Evolutionary conservation across 2,329 filamentous ascomycete genomes (phyloP).

Genomic region (Didymella lethalis): DNA sequence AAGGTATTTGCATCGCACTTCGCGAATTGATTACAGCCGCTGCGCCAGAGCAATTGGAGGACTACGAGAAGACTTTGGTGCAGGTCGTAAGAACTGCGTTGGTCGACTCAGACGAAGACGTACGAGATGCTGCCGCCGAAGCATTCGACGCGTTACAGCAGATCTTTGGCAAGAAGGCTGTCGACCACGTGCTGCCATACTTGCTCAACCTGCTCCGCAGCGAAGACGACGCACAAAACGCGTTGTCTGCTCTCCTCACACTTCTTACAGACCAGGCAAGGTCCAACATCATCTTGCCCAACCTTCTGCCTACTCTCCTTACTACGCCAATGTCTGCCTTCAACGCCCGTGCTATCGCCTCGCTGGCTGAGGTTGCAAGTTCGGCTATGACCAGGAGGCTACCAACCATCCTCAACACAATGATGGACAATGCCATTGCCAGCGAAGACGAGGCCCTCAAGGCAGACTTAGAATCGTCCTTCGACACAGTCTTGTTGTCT

Average conservation of each 20-base stretch:
- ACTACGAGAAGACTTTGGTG: slow-evolving; percentile 94
- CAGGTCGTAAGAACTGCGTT: slow-evolving; percentile 92
- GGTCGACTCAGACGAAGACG: slow-evolving; percentile 87
- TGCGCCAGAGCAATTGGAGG: slow-evolving; percentile 85
- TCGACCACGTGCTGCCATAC: slow-evolving; percentile 93
- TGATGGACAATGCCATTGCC: slow-evolving; percentile 90
- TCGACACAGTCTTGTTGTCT: slow-evolving; percentile 88
- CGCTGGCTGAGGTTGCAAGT: slow-evolving; percentile 88
- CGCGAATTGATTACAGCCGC: slow-evolving; percentile 92
- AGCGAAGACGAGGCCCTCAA: slow-evolving; percentile 77
- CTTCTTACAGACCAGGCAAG: slow-evolving; percentile 91
- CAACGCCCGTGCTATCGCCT: slow-evolving; percentile 93
- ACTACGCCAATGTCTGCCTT: slow-evolving; percentile 90
- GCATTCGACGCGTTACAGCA: slow-evolving; percentile 96
- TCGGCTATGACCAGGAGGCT: slow-evolving; percentile 89
- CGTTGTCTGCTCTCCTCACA: slow-evolving; percentile 88
- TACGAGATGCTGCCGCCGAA: slow-evolving; percentile 94
- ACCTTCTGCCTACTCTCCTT: slow-evolving; percentile 91
- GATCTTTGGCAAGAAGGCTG: slow-evolving; percentile 89
- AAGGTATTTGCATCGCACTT: slow-evolving; percentile 96
- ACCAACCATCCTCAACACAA: slow-evolving; percentile 87
- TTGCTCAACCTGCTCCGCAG: slow-evolving; percentile 88
- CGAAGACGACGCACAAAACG: slow-evolving; percentile 88
- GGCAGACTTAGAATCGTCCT: slow-evolving; percentile 77
- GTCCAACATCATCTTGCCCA: slow-evolving; percentile 95